Evolutionary conservation across 169 alveolate genomes (phyloP).

Genomic region (Plasmodium sp.): DNA sequence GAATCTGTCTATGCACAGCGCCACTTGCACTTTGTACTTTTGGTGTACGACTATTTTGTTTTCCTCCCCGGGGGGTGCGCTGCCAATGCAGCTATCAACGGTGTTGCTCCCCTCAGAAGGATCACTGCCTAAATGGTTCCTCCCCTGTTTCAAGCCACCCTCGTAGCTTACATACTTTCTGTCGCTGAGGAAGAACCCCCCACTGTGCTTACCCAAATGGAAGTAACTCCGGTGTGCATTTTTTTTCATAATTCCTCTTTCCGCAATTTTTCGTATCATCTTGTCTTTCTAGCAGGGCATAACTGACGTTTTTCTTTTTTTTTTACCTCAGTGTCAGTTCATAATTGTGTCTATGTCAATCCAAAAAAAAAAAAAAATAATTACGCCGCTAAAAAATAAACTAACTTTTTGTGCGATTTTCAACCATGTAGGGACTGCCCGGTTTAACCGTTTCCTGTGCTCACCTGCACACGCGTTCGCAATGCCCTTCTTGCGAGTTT

Average conservation of each 20-base stretch:
- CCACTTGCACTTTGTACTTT: conserved; percentile 63
- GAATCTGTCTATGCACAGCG: conserved; percentile 69
- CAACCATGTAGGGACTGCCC: neutral
- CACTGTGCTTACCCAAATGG: neutral
- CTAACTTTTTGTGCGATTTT: neutral
- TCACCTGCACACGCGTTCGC: neutral
- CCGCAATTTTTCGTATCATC: neutral
- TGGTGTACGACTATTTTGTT: conserved; percentile 54
- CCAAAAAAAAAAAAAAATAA: neutral
- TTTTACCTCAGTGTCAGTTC: neutral
- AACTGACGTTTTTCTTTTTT: neutral
- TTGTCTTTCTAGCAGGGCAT: neutral
- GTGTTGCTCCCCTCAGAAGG: neutral
- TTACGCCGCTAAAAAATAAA: neutral
- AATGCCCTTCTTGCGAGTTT: neutral
- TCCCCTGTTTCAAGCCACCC: neutral
- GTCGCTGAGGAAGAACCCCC: neutral
- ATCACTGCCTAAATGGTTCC: neutral
- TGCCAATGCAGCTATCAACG: neutral
- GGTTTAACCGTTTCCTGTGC: neutral
- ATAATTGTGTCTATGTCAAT: neutral
- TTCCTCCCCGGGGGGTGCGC: neutral
- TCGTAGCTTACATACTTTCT: neutral
- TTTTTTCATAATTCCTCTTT: neutral
- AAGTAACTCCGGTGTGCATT: neutral